phyloP scores from a whole-genome alignment of 768 basidiomycete species.

The Lactarius sanguifluus region DNA sequence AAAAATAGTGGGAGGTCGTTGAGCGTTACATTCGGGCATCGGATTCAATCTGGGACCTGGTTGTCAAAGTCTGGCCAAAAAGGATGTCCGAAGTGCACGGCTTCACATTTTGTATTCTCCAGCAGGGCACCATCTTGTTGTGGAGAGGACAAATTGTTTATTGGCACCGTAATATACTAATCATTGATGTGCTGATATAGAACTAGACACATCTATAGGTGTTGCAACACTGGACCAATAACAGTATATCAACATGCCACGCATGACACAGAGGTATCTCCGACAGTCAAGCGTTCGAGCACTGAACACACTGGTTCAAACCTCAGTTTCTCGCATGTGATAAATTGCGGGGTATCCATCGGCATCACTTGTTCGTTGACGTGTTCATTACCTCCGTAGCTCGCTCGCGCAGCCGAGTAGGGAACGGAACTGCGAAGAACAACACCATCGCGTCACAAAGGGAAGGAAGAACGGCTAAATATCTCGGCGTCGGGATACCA shows the following conservation, averaged over 20 bases:
- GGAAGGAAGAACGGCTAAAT: not conserved
- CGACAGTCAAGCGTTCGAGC: not conserved
- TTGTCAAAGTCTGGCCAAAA: no score
- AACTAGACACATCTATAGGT: not conserved
- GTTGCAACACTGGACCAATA: not conserved
- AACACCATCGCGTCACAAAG: not conserved
- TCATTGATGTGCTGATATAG: not conserved
- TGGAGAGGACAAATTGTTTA: no score
- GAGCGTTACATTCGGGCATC: no score
- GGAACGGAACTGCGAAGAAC: not conserved
- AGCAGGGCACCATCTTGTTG: no score
- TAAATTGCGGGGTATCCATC: slow-evolving; percentile 5
- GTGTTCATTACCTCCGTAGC: not conserved
- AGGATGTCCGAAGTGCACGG: no score
- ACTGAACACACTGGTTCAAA: not conserved
- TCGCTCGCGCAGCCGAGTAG: slow-evolving; percentile 24
- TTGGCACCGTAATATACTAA: not conserved
- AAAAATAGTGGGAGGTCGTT: no score
- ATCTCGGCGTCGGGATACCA: not conserved
- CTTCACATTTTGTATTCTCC: no score
- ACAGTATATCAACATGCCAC: not conserved
- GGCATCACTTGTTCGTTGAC: not conserved
- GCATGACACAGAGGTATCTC: not conserved
- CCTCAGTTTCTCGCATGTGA: slow-evolving; percentile 10
- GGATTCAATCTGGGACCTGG: no score